These are phyloP conservation scores for Senecio squalidus DNA, from an alignment of 140 eudicot genomes.

Conservation along the genomic window DNA sequence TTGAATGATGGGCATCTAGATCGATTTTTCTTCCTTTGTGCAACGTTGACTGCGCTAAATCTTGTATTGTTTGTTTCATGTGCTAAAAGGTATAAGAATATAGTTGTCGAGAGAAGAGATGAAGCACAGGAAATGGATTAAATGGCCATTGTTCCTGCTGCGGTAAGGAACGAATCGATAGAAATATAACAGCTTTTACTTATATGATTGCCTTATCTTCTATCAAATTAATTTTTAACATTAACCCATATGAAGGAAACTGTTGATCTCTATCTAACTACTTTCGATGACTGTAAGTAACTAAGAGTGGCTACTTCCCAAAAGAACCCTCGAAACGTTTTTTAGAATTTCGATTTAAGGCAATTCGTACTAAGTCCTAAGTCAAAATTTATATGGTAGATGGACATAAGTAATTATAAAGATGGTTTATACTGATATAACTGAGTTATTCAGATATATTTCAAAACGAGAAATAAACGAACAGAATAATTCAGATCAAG, in stretches of 20 bases:
- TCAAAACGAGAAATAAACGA: conserved; percentile 12
- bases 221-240: conserved; percentile 9
- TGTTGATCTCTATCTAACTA: not conserved
- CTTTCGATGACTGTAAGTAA: not conserved
- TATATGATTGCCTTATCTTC: conserved; percentile 8
- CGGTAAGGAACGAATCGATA: conserved; percentile 25
- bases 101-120: conserved; percentile 43
- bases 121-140: conserved; percentile 28
- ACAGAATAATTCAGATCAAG: conserved; percentile 10
- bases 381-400: not conserved
- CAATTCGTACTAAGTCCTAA: not conserved
- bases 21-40: conserved; percentile 57
- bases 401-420: conserved; percentile 3
- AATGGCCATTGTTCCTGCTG: conserved; percentile 16
- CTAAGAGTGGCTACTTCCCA: not conserved
- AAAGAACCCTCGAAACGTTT: too few species aligned
- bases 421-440: conserved; percentile 9
- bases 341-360: not conserved
- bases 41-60: conserved; percentile 49
- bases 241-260: not conserved
- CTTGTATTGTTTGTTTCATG: conserved; percentile 50
- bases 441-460: conserved; percentile 12
- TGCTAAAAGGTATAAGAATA: conserved; percentile 56
- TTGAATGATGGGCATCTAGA: conserved; percentile 72
- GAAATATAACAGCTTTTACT: conserved; percentile 17